These are phyloP conservation scores for Fusarium tjaetaba DNA, from an alignment of 2,329 filamentous ascomycete genomes.

Conservation along the genomic window DNA sequence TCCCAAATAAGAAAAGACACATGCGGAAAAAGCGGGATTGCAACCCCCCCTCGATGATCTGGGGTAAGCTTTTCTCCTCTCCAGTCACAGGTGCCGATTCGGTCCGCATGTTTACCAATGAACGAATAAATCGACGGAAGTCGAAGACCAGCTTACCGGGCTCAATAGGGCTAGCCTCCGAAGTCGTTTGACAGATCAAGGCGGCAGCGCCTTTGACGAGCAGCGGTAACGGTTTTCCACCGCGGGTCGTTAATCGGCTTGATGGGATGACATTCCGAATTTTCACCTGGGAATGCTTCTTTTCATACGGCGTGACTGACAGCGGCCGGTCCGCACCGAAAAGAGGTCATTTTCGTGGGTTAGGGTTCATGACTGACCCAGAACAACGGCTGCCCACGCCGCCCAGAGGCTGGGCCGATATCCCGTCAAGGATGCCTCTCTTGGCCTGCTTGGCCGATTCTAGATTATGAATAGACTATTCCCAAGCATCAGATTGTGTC, in stretches of 20 bases:
- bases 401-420: slow-evolving; percentile 23
- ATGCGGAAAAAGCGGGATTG: slow-evolving; percentile 28
- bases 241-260: neutral
- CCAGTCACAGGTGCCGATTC: neutral
- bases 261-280: slow-evolving; percentile 11
- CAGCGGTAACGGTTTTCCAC: neutral
- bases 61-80: slow-evolving; percentile 7
- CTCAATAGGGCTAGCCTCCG: neutral
- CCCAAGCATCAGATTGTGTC: neutral
- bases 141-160: neutral
- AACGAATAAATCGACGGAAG: neutral
- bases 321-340: neutral
- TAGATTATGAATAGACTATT: neutral
- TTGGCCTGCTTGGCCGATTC: slow-evolving; percentile 6
- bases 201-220: slow-evolving; percentile 5
- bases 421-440: slow-evolving; percentile 8
- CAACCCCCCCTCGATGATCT: neutral
- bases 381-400: neutral
- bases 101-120: neutral
- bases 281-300: neutral
- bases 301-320: neutral
- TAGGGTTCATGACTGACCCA: slow-evolving; percentile 23
- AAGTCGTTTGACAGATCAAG: neutral
- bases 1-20: slow-evolving; percentile 10
- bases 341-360: slow-evolving; percentile 4